A percentile compares a stretch with the other conserved stretches of the same genome.
These are phyloP conservation scores for Hypoxylon sp. DNA, from an alignment of 2,329 filamentous ascomycete genomes.

Conservation along the genomic window DNA sequence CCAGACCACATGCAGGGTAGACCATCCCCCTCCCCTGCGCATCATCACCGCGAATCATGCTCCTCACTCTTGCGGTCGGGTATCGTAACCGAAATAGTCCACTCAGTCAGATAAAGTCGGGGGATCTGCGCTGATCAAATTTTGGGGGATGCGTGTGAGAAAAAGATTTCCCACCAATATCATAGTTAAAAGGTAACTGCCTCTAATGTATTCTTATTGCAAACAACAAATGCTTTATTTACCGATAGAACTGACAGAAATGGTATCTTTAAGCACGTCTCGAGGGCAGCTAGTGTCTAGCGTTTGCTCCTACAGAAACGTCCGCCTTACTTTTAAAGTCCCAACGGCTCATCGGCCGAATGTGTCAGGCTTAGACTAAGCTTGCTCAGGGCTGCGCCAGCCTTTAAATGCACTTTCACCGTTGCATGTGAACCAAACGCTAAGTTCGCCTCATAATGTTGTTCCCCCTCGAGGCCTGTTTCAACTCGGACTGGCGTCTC, in stretches of 20 bases:
- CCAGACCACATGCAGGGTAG: conserved; percentile 23
- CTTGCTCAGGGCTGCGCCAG: neutral
- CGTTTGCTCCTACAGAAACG: neutral
- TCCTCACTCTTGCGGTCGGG: conserved; percentile 17
- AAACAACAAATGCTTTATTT: conserved; percentile 6
- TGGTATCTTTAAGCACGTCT: neutral
- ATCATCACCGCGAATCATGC: conserved; percentile 17
- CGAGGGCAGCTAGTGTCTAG: neutral
- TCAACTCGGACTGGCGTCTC: neutral
- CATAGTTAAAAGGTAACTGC: neutral
- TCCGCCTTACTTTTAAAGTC: neutral
- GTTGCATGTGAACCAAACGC: conserved; percentile 3
- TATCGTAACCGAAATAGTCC: conserved; percentile 18
- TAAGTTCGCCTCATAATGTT: neutral
- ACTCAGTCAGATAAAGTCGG: conserved; percentile 7
- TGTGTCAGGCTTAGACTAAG: conserved; percentile 6
- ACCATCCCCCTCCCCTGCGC: conserved; percentile 4
- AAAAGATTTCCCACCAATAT: neutral
- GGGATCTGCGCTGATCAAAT: conserved; percentile 6
- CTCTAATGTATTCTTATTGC: neutral
- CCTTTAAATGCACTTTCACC: conserved; percentile 1
- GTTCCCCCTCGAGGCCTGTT: neutral
- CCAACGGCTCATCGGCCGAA: neutral
- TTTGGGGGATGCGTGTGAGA: neutral
- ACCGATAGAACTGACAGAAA: conserved; percentile 3